These are phyloP conservation scores for Penicillium manginii DNA, from an alignment of 495 filamentous ascomycete genomes.

Conservation along the genomic window DNA sequence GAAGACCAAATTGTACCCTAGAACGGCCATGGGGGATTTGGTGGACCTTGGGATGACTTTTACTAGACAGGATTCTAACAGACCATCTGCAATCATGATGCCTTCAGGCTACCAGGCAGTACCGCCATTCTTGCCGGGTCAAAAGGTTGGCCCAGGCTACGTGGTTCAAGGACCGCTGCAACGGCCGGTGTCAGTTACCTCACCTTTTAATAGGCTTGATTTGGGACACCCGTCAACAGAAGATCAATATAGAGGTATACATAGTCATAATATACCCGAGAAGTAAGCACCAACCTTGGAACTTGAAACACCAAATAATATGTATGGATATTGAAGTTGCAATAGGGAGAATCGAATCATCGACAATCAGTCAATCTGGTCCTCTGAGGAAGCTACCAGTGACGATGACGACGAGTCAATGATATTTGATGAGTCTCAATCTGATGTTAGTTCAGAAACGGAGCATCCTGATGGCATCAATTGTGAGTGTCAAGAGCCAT, in stretches of 20 bases:
- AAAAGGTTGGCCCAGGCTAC: background rate
- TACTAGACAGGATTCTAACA: background rate
- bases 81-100: background rate
- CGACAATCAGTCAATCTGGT: conserved; percentile 7
- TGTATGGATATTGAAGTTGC: background rate
- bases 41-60: conserved; percentile 20
- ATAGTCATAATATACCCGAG: conserved; percentile 2
- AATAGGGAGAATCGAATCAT: conserved; percentile 1
- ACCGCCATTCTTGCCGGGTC: background rate
- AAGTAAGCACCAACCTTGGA: conserved; percentile 4
- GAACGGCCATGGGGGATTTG: conserved; percentile 18
- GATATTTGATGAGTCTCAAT: conserved; percentile 12
- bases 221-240: background rate
- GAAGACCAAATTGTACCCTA: conserved; percentile 18
- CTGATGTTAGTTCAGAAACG: conserved; percentile 16
- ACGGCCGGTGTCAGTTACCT: conserved; percentile 11
- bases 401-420: conserved; percentile 18
- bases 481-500: conserved; percentile 8
- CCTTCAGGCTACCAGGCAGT: background rate
- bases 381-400: conserved; percentile 7
- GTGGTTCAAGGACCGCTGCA: conserved; percentile 17
- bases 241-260: background rate
- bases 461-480: conserved; percentile 15
- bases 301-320: background rate
- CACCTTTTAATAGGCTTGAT: conserved; percentile 12